These are phyloP conservation scores for Manihot esculenta DNA, from an alignment of 441 rosid genomes.

Conservation along the genomic window DNA sequence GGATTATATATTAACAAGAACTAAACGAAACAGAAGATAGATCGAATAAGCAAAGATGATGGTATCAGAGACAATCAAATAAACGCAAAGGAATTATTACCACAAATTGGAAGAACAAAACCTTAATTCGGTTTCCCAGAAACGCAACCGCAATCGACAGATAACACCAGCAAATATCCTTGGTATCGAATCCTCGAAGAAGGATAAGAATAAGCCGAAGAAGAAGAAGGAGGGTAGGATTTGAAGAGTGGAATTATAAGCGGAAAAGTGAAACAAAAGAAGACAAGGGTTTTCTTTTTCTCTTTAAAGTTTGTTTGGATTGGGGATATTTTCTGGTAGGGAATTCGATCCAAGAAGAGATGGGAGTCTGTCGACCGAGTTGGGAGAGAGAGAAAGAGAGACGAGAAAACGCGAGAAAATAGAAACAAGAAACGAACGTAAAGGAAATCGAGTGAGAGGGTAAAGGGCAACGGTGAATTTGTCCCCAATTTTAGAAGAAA, in stretches of 20 bases:
- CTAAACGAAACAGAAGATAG: conserved; percentile 8
- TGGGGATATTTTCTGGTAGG: conserved; percentile 1
- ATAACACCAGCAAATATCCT: conserved; percentile 15
- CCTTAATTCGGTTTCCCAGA: conserved; percentile 33
- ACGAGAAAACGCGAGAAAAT: conserved; percentile 33
- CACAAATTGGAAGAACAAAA: conserved; percentile 11
- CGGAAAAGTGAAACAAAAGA: background rate
- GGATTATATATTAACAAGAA: conserved; percentile 21
- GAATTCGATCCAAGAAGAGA: conserved; percentile 37
- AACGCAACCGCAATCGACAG: conserved; percentile 44
- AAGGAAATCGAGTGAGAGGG: conserved; percentile 15
- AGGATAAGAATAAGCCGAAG: background rate
- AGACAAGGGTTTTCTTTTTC: background rate
- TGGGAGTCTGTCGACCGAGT: conserved; percentile 43
- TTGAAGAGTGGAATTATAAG: background rate
- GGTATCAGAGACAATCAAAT: conserved; percentile 26
- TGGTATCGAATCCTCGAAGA: conserved; percentile 33
- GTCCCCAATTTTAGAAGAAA: conserved; percentile 27
- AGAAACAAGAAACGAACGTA: background rate
- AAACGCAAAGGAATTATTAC: conserved; percentile 10
- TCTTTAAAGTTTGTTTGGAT: background rate
- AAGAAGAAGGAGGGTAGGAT: background rate
- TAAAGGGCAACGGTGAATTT: conserved; percentile 37
- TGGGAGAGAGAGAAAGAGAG: conserved; percentile 32
- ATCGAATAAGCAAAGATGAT: conserved; percentile 15